Evolutionary conservation across 495 filamentous ascomycete species (phyloP).

Genomic region (Extremus antarcticus): DNA sequence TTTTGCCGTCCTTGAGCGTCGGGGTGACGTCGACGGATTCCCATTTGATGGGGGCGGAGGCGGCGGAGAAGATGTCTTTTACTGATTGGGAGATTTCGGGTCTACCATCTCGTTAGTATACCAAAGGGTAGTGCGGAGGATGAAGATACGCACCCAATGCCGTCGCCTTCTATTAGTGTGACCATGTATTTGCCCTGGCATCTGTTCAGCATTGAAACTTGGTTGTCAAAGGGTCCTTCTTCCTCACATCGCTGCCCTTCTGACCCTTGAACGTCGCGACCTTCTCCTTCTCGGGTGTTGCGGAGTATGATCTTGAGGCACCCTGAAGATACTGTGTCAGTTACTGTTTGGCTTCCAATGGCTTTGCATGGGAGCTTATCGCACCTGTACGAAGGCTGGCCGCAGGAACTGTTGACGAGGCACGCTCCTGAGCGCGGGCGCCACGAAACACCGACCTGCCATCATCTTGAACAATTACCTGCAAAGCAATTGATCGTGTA

Average conservation of each 20-base stretch:
- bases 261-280: conserved; percentile 87
- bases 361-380: conserved; percentile 1
- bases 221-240: neutral
- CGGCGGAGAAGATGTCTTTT: conserved; percentile 93
- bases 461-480: conserved; percentile 42
- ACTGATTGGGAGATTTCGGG: conserved; percentile 87
- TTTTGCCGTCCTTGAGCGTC: conserved; percentile 82
- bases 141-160: conserved; percentile 53
- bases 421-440: conserved; percentile 35
- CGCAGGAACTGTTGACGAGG: conserved; percentile 31
- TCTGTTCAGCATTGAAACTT: conserved; percentile 9
- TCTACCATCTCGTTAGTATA: neutral
- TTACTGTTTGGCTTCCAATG: neutral
- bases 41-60: conserved; percentile 89
- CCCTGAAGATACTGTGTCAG: neutral
- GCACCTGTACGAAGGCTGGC: conserved; percentile 44
- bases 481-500: too few relatives aligned
- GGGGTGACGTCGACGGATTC: conserved; percentile 94
- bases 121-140: conserved; percentile 32
- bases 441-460: conserved; percentile 45
- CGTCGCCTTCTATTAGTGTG: conserved; percentile 95
- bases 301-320: conserved; percentile 37
- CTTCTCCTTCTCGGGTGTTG: conserved; percentile 46
- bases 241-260: conserved; percentile 75
- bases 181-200: conserved; percentile 84